Conservation (phyloP, 345 rosid species). For the Rhodamnia argentea region DNA sequence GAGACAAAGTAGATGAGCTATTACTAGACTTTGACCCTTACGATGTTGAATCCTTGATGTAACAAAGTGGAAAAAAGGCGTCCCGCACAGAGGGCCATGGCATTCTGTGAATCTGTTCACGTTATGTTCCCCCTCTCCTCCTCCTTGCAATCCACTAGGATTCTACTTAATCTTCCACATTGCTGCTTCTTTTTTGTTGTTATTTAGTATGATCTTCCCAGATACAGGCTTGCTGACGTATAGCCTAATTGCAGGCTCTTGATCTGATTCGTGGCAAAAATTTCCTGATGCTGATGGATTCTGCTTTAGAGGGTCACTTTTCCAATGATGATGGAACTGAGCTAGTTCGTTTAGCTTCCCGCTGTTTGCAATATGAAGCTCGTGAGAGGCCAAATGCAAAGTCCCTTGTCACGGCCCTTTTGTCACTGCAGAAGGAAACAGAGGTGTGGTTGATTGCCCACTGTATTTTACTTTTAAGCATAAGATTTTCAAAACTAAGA, state of each 20-base stretch:
- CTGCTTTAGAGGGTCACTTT: conserved; percentile 89
- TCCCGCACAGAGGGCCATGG: not conserved
- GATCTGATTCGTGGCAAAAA: conserved; percentile 89
- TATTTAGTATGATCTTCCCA: not conserved
- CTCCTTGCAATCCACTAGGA: not conserved
- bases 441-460: conserved; percentile 29
- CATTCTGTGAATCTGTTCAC: not conserved
- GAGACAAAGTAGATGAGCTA: not conserved
- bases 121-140: not conserved
- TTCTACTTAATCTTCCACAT: not conserved
- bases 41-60: not conserved
- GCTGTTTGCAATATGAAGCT: conserved; percentile 84
- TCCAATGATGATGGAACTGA: conserved; percentile 96
- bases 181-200: not conserved
- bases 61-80: not conserved
- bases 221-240: not conserved
- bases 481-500: not conserved
- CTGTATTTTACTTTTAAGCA: not conserved
- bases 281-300: conserved; percentile 89
- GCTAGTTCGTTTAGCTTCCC: conserved; percentile 72
- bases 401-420: conserved; percentile 66
- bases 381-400: conserved; percentile 94
- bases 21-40: not conserved
- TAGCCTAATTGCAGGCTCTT: conserved; percentile 60
- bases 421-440: conserved; percentile 74